Evolutionary conservation across 1,139 yeast species (phyloP).

Genomic region (Nakaseomyces bracarensis): DNA sequence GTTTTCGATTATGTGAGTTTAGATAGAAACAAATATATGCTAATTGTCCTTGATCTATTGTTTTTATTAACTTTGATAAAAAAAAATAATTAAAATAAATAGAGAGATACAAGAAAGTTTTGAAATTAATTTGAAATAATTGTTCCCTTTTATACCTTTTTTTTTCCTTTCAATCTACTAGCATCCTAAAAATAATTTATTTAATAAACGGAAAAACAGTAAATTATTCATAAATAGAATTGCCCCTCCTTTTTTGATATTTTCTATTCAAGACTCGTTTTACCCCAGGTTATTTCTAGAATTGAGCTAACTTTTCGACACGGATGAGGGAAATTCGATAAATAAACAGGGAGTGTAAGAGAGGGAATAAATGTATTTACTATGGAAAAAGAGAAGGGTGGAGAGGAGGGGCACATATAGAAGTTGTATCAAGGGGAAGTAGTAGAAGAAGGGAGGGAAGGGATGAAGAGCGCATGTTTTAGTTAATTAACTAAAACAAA

Average conservation of each 20-base stretch:
- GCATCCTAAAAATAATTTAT: neutral
- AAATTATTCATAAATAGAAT: neutral
- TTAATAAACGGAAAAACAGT: neutral
- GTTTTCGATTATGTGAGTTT: neutral
- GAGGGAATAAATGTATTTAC: too few relatives aligned
- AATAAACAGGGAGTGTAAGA: neutral
- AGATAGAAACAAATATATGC: neutral
- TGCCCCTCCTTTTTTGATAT: slow-evolving; percentile 6
- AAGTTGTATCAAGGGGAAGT: too few relatives aligned
- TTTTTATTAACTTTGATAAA: neutral
- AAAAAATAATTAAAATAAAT: too few relatives aligned
- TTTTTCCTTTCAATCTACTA: neutral
- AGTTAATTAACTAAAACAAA: too few relatives aligned
- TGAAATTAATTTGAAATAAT: neutral
- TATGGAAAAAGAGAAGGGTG: neutral
- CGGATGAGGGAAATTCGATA: slow-evolving; percentile 4
- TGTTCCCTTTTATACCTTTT: neutral
- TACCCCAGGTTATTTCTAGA: neutral
- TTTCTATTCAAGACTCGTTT: neutral
- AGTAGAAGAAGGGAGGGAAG: too few relatives aligned
- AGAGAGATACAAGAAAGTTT: too few relatives aligned
- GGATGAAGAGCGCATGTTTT: too few relatives aligned
- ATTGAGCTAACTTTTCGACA: neutral
- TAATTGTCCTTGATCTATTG: neutral
- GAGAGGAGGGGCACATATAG: neutral